Base-by-base conservation (phyloP, 73 alveolate genomes). In the Paramecium octaurelia region DNA sequence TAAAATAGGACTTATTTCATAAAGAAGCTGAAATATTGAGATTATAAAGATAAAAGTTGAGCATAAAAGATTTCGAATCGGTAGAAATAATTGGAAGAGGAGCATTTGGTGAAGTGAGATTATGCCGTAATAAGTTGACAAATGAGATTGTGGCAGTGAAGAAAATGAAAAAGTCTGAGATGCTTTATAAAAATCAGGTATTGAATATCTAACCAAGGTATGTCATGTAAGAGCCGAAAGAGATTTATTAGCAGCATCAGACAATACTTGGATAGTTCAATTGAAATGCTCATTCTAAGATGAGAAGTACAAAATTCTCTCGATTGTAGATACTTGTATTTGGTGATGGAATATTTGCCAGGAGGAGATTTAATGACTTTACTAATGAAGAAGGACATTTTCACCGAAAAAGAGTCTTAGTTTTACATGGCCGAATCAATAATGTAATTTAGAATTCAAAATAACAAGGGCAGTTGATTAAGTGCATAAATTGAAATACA, bases 21-120 rank as follows among this genome's bases (percentile, higher is more conserved):
- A 64, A 70, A 60, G 97, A 94, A 60, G 96, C 97, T 50, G 96
- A 86, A 34, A 48, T 93, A 6, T 75, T 75, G 69, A 75, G 88
- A 20, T 40, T 75, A 36, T 36, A 75, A 20, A 75, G 97, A 42
- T 86, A 92, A 89, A 94, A 92, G 68, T 29, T 92, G 10, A 77
- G 86, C 36, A 60, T 84, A 48, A 27, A 43, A 36, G 98, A 95
- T 73, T 95, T 93, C 54, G 98, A 95, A 43, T 96, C 97, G 21
- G 80, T 93, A 38, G 75, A 95, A 11, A 95, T 95, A 21, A 95
- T 95, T n/a, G 98, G 98, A 31, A 93, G 98, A 85, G 98, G 98
- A 23, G 98, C 98, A 7, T 96, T 96, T 86, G 98, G 98, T 14
- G 98, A 96, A 91, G 98, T 96, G 16, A 86, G 98, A 57, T 95